Conservation (phyloP, 225 moss, liverwort and hornwort genomes). For the Asterella californica region DNA sequence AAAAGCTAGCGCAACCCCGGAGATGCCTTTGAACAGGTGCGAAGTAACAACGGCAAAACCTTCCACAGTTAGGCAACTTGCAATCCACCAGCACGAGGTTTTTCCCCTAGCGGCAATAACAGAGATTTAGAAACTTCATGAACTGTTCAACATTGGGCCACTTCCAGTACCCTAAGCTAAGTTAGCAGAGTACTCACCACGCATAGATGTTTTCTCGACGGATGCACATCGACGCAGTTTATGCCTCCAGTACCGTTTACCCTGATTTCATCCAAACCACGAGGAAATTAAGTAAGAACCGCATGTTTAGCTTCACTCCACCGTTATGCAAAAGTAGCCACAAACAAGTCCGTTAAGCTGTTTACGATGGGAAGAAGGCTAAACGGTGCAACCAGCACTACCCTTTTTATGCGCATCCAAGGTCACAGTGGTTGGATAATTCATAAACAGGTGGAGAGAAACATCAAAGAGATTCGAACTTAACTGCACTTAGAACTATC, state of each 20-base stretch:
- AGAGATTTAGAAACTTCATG: background rate
- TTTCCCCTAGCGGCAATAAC: background rate
- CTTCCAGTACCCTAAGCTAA: too few species aligned
- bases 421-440: background rate
- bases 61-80: background rate
- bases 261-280: slow-evolving; percentile 51
- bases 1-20: too few species aligned
- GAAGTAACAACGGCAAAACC: background rate
- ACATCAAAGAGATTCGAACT: background rate
- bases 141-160: background rate
- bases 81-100: background rate
- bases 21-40: background rate
- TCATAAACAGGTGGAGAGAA: background rate
- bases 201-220: slow-evolving; percentile 91
- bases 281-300: slow-evolving; percentile 7
- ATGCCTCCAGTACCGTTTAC: slow-evolving; percentile 62
- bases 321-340: background rate
- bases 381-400: too few species aligned
- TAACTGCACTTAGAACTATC: background rate
- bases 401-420: background rate
- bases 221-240: slow-evolving; percentile 85
- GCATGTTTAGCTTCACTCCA: background rate
- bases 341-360: background rate
- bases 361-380: too few species aligned
- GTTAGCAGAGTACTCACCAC: slow-evolving; percentile 48